phyloP scores from a whole-genome alignment of 257 asterid species.

The Solanum gandarillasii region DNA sequence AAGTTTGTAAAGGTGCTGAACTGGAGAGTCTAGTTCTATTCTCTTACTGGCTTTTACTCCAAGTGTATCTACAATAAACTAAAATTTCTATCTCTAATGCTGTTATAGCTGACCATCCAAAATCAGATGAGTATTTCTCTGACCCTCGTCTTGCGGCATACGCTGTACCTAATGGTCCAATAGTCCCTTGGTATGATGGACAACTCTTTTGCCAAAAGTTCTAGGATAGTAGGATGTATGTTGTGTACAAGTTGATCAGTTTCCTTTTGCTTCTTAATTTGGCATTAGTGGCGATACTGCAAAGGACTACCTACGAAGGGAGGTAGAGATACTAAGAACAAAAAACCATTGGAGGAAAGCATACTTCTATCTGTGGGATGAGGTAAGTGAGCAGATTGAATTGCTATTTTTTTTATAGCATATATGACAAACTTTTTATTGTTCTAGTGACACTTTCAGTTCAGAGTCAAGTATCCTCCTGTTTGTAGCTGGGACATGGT shows the following conservation, averaged over 20 bases:
- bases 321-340: slow-evolving; percentile 76
- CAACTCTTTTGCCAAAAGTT: slow-evolving; percentile 4
- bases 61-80: neutral
- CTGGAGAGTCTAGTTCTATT: neutral
- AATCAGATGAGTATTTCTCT: slow-evolving; percentile 86
- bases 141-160: slow-evolving; percentile 97
- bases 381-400: slow-evolving; percentile 47
- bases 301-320: slow-evolving; percentile 64
- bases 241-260: slow-evolving; percentile 15
- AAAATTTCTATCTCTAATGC: neutral
- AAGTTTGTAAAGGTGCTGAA: neutral
- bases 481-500: neutral
- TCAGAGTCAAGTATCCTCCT: neutral
- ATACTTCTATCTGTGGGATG: slow-evolving; percentile 98
- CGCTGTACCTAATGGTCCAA: slow-evolving; percentile 87
- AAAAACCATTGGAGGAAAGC: slow-evolving; percentile 93
- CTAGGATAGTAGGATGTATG: neutral
- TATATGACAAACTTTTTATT: neutral
- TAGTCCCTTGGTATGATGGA: slow-evolving; percentile 47
- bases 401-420: neutral
- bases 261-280: slow-evolving; percentile 35
- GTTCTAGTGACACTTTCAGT: neutral
- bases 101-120: slow-evolving; percentile 90
- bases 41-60: neutral
- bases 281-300: slow-evolving; percentile 57